Base-by-base conservation (phyloP, 176 grass and related monocot genomes). In the Phoenix dactylifera region DNA sequence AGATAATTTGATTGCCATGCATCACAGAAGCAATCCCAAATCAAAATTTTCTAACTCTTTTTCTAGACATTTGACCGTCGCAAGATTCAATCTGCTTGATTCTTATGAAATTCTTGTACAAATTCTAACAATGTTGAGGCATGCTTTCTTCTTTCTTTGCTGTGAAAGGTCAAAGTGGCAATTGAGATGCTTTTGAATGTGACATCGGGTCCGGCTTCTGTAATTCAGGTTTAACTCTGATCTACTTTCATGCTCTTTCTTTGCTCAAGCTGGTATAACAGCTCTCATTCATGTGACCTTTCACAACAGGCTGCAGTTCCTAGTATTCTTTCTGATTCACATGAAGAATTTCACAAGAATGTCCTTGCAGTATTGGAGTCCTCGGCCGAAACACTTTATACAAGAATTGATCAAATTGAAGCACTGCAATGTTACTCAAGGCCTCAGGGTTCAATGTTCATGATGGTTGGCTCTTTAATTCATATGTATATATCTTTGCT, bases 401-500 rank as follows among this genome's bases (percentile, higher is more conserved):
- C 59, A 52, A 88, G 78, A 75, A 50, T 86, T 59, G 76, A 75
- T 18, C 76, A 85, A 20, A 92, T 85, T 28, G 69, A 91, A 68
- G 76, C 51, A 4, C 73, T 97, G 16, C 68, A 78, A 48, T 92
- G 93, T 73, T 71, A 82, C 49, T 83, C 81, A 18, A 85, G 54
- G 53, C 87, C 92, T 85, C 73, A 76, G 20, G 87, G 92, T 29
- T 97, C 92, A 29, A 91, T 97, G 92, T 91, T 97, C 77, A 83
- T 91, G 62, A 97, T 91, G 92, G 87, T 97, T 26, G 28, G 48
- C 5, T 56, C 16, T 66, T 24, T 29, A 29, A 5, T 28, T 51
- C n/a, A 44, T 30, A 0, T 6, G 28, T 30, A 0, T 30, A 4
- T 6, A 30, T 30, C 28, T 30, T 30, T 30, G 28, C 28, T 30